phyloP scores from a whole-genome alignment of 306 rosid species.

The Fagus sylvatica region DNA sequence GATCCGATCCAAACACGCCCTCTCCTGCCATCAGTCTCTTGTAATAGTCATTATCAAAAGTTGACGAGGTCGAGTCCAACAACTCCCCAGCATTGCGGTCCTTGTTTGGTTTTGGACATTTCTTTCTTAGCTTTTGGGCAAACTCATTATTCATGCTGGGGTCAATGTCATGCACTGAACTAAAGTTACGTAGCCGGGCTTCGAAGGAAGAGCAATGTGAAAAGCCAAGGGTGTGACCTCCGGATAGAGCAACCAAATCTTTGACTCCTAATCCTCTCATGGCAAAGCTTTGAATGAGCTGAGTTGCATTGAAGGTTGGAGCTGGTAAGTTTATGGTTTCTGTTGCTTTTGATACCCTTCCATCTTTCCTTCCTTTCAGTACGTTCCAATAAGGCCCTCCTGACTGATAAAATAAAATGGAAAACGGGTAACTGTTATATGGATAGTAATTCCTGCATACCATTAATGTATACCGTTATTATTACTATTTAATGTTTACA shows the following conservation, averaged over 20 bases:
- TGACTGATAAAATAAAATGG: conserved; percentile 34
- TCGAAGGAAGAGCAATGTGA: conserved; percentile 69
- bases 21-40: conserved; percentile 45
- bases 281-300: conserved; percentile 56
- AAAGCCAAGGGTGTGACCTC: conserved; percentile 75
- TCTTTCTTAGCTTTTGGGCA: conserved; percentile 38
- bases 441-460: no score
- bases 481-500: no score
- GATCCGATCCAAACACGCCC: conserved; percentile 72
- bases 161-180: conserved; percentile 45
- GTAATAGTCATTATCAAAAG: conserved; percentile 69
- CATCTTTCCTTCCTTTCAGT: conserved; percentile 74
- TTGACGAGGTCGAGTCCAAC: conserved; percentile 67
- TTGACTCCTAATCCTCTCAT: conserved; percentile 60
- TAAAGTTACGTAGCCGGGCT: conserved; percentile 48
- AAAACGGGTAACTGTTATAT: neutral
- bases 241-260: conserved; percentile 76
- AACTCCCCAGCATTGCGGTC: conserved; percentile 49
- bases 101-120: conserved; percentile 51
- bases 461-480: no score
- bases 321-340: conserved; percentile 66
- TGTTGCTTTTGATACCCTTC: conserved; percentile 62
- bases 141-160: conserved; percentile 52
- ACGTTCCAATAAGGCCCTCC: conserved; percentile 77
- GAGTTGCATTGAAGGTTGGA: conserved; percentile 54